A percentile compares a stretch with the other conserved stretches of the same genome.
Conservation (phyloP, 2,329 filamentous ascomycete species). For the Rhinocladiella mackenziei region DNA sequence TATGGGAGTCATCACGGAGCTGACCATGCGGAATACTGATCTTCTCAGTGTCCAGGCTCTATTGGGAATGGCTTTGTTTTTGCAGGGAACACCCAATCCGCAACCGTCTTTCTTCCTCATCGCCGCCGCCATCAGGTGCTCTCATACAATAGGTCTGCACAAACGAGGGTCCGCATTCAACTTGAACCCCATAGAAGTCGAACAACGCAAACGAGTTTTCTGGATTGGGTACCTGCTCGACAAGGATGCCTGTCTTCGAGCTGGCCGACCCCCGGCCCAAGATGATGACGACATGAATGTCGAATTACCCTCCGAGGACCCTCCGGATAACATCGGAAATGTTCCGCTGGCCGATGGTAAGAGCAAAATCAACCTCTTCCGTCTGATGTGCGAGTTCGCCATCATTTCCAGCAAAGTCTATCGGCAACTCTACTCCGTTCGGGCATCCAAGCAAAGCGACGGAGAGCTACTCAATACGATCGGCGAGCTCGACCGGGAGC, state of each 20-base stretch:
- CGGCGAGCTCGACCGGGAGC: conserved; percentile 80
- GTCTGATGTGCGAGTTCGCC: conserved; percentile 85
- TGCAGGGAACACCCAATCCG: conserved; percentile 94
- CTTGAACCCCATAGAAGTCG: conserved; percentile 86
- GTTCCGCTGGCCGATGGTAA: conserved; percentile 85
- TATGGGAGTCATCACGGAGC: conserved; percentile 84
- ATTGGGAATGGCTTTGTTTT: conserved; percentile 86
- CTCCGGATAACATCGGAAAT: conserved; percentile 87
- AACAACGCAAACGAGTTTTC: conserved; percentile 77
- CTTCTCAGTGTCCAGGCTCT: conserved; percentile 90
- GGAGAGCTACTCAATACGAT: conserved; percentile 94
- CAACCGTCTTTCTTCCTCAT: conserved; percentile 91
- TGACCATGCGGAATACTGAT: conserved; percentile 95
- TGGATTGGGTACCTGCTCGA: conserved; percentile 74
- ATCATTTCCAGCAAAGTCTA: conserved; percentile 93
- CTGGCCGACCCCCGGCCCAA: conserved; percentile 67
- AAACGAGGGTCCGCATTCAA: conserved; percentile 91
- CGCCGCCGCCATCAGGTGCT: conserved; percentile 81
- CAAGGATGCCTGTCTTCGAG: conserved; percentile 68
- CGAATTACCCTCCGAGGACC: conserved; percentile 85
- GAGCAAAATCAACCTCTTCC: conserved; percentile 91
- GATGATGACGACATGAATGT: conserved; percentile 91
- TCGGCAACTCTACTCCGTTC: conserved; percentile 86
- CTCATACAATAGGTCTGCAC: conserved; percentile 92
- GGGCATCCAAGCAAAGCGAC: conserved; percentile 84